phyloP scores from a whole-genome alignment of 345 rosid species.

The Limnanthes douglasii region DNA sequence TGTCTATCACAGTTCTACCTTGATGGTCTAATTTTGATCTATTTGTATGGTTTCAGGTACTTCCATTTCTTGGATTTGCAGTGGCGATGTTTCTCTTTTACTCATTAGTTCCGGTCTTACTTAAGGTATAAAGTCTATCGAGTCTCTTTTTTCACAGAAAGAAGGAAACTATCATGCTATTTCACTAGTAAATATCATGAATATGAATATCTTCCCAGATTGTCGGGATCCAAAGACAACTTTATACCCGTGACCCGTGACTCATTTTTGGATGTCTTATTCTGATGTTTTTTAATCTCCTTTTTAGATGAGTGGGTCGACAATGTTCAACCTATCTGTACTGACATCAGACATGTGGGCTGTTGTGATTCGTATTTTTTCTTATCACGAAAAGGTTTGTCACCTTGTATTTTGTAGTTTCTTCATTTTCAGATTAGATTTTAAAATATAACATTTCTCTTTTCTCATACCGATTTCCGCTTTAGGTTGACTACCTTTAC shows the following conservation, averaged over 20 bases:
- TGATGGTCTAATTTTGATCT: not conserved
- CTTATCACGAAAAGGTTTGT: conserved; percentile 72
- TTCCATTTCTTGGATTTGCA: conserved; percentile 48
- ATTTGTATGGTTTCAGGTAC: conserved; percentile 35
- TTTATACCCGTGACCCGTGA: too few species aligned
- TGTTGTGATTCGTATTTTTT: conserved; percentile 67
- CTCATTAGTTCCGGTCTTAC: conserved; percentile 65
- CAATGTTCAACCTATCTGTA: conserved; percentile 85
- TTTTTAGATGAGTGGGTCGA: conserved; percentile 60
- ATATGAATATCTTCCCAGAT: too few species aligned
- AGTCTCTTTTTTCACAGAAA: not conserved
- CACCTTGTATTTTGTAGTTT: not conserved
- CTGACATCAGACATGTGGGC: conserved; percentile 97
- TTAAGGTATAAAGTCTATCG: conserved; percentile 37
- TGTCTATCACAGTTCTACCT: not conserved
- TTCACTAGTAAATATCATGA: too few species aligned
- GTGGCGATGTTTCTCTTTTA: conserved; percentile 62
- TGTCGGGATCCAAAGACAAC: too few species aligned
- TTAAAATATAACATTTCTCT: not conserved
- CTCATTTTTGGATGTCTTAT: not conserved
- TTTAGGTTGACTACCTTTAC: conserved; percentile 83
- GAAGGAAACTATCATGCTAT: too few species aligned
- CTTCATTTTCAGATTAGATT: too few species aligned
- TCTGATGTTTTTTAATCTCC: not conserved
- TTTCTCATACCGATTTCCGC: not conserved